phyloP scores from a whole-genome alignment of 2,329 filamentous ascomycete species.

The Exophiala xenobiotica region DNA sequence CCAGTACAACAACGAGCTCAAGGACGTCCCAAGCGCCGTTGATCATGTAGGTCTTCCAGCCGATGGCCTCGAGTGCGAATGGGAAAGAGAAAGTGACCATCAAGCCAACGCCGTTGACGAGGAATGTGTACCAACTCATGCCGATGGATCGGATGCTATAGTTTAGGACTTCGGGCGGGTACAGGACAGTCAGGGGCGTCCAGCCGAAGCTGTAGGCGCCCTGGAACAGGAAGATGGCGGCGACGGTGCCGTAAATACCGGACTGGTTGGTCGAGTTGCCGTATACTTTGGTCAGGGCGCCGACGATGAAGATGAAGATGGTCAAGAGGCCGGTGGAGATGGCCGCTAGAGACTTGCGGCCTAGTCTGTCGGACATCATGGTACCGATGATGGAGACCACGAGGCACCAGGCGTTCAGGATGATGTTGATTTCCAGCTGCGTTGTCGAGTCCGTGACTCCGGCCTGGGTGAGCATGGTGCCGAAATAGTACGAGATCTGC shows the following conservation, averaged over 20 bases:
- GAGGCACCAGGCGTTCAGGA: slow-evolving; percentile 53
- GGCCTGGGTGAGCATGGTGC: slow-evolving; percentile 45
- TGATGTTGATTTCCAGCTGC: slow-evolving; percentile 52
- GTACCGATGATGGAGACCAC: slow-evolving; percentile 45
- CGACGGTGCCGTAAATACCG: slow-evolving; percentile 43
- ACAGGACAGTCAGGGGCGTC: slow-evolving; percentile 51
- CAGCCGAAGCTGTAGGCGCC: slow-evolving; percentile 45
- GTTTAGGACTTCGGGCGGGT: slow-evolving; percentile 52
- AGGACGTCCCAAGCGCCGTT: slow-evolving; percentile 48
- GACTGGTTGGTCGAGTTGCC: slow-evolving; percentile 39
- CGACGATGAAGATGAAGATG: slow-evolving; percentile 52
- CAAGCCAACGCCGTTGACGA: slow-evolving; percentile 34
- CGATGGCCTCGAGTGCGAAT: slow-evolving; percentile 44
- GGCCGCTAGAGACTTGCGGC: slow-evolving; percentile 44
- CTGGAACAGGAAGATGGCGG: slow-evolving; percentile 38
- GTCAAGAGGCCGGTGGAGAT: slow-evolving; percentile 37
- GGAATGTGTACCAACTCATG: slow-evolving; percentile 40
- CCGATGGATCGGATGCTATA: slow-evolving; percentile 53
- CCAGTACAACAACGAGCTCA: slow-evolving; percentile 32
- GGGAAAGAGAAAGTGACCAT: slow-evolving; percentile 45
- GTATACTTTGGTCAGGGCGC: slow-evolving; percentile 49
- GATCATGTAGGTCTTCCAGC: slow-evolving; percentile 46
- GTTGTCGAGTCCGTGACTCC: slow-evolving; percentile 46
- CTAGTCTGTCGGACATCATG: slow-evolving; percentile 43
- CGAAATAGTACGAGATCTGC: slow-evolving; percentile 43